phyloP scores from a whole-genome alignment of 345 rosid species.

The Brassica napus region Da-Ae NC_063442.1:2360001-2360500 shows the following conservation, averaged over 20 bases:
- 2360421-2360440: neutral
- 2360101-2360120: conserved; percentile 1
- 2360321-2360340: conserved; percentile 30
- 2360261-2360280: conserved; percentile 41
- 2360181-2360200: neutral
- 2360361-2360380: conserved; percentile 4
- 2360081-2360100: conserved; percentile 31
- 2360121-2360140: conserved; percentile 20
- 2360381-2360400: neutral
- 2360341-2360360: conserved; percentile 15
- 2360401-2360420: neutral
- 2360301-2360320: conserved; percentile 4
- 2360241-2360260: conserved; percentile 49
- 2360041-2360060: too few species aligned
- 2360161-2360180: conserved; percentile 25
- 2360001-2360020: too few species aligned
- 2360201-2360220: conserved; percentile 3
- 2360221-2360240: conserved; percentile 38
- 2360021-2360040: too few species aligned
- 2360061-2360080: conserved; percentile 4
- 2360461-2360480: neutral
- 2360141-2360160: conserved; percentile 31
- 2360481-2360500: neutral
- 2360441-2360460: neutral
- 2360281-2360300: conserved; percentile 13